A percentile compares a stretch with the other conserved stretches of the same genome.
These are phyloP conservation scores for Phytophthora melonis DNA, from an alignment of 352 stramenopile genomes.

Conservation along the genomic window DNA sequence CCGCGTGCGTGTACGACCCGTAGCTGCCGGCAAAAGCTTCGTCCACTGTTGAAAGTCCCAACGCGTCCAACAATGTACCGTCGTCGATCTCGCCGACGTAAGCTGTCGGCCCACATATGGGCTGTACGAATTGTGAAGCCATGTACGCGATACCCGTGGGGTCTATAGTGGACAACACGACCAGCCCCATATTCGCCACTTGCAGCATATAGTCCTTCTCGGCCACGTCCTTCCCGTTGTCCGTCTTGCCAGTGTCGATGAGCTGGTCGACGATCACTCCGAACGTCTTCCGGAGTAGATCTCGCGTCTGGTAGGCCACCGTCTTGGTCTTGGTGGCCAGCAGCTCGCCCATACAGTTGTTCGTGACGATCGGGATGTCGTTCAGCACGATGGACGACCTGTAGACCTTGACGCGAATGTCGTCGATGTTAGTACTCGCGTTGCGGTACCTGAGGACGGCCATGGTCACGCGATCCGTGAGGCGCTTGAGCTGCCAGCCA, in stretches of 20 bases:
- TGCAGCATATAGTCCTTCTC: slow-evolving; percentile 46
- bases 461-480: slow-evolving; percentile 31
- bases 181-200: slow-evolving; percentile 41
- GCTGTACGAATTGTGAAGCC: slow-evolving; percentile 60
- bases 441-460: slow-evolving; percentile 33
- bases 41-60: slow-evolving; percentile 34
- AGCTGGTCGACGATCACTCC: slow-evolving; percentile 40
- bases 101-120: slow-evolving; percentile 52
- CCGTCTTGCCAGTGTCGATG: slow-evolving; percentile 38
- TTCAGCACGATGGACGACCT: slow-evolving; percentile 41
- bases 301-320: slow-evolving; percentile 32
- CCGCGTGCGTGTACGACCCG: slow-evolving; percentile 35
- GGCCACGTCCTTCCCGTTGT: slow-evolving; percentile 28
- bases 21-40: slow-evolving; percentile 52
- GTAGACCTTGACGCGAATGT: slow-evolving; percentile 38
- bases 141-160: slow-evolving; percentile 54
- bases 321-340: slow-evolving; percentile 17
- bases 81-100: slow-evolving; percentile 58
- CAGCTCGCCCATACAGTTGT: slow-evolving; percentile 38
- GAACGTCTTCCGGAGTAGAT: slow-evolving; percentile 41
- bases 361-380: slow-evolving; percentile 43
- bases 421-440: neutral
- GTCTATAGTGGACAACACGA: slow-evolving; percentile 43
- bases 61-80: slow-evolving; percentile 44
- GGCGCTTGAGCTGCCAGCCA: slow-evolving; percentile 35